Conservation (phyloP, 768 basidiomycete species). For the Termitomyces bulborhizus region DNA sequence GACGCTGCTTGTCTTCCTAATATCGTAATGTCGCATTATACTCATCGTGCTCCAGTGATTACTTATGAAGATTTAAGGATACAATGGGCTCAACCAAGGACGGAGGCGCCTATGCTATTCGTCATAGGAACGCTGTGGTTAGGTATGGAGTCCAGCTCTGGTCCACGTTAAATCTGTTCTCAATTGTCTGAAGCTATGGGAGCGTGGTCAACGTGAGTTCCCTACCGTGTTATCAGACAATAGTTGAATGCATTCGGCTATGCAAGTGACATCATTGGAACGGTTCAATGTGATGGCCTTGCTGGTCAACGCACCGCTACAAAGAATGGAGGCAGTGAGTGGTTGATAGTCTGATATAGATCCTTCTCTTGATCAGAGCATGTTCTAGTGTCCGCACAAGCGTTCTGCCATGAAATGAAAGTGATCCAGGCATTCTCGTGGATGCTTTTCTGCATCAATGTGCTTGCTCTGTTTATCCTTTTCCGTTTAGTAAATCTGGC, state of each 20-base stretch:
- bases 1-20: conserved; percentile 57
- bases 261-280: conserved; percentile 63
- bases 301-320: conserved; percentile 38
- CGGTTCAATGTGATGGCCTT: conserved; percentile 51
- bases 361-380: conserved; percentile 3
- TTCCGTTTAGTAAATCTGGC: conserved; percentile 51
- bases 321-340: conserved; percentile 50
- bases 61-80: conserved; percentile 32
- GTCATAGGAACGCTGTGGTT: conserved; percentile 64
- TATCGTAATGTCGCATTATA: conserved; percentile 37
- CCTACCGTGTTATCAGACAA: background rate
- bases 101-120: conserved; percentile 52
- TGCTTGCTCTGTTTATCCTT: conserved; percentile 48
- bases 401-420: conserved; percentile 77
- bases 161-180: conserved; percentile 6
- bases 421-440: conserved; percentile 75
- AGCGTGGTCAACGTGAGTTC: conserved; percentile 64
- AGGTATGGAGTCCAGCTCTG: conserved; percentile 31
- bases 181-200: conserved; percentile 48
- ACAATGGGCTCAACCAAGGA: conserved; percentile 63
- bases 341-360: background rate
- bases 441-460: conserved; percentile 50
- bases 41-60: background rate
- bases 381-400: conserved; percentile 42
- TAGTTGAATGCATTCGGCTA: background rate